Base-by-base conservation (phyloP, 129 eudicot genomes). In the Arctium minus region DNA sequence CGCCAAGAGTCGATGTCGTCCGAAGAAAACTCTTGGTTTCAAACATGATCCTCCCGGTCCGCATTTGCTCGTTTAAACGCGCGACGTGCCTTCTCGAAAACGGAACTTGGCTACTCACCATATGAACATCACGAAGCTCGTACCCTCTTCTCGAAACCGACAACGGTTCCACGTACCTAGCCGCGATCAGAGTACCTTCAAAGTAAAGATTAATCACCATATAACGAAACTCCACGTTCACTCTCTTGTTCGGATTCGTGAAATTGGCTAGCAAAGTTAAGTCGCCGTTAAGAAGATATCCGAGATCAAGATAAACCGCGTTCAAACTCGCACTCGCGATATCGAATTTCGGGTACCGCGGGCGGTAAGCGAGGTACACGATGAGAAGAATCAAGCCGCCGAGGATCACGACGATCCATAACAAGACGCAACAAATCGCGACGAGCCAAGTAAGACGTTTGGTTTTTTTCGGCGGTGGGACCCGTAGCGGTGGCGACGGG, bases 271-370 rank as follows among this genome's bases (percentile, higher is more conserved):
- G 89, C 38, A 96, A 12, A 18, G 92, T 93, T 29, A 93, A 30
- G 74, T 96, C 99, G 0, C 93, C 94, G 30, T 96, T 96, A 9
- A 90, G 90, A 44, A 96, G 88, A 72, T 92, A 92, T 1, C 98
- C 98, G 89, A 92, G 88, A 86, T 96, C 99, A 17, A 96, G 99
- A 84, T 96, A 96, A 33, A 92, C 99, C 0, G 93, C 94, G 17
- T 96, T 96, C 50, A 96, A 84, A 46, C 89, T 88, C 22, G 89
- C 97, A 8, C 84, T 87, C 0, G 94, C 62, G 13, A 96, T 78
- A 78, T 96, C 98, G 64, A 96, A 96, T 70, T 89, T 89, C 1
- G 99, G 99, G 83, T 82, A 85, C 8, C 84, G 89, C 2, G 98
- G 99, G 4, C 91, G 96, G 73, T 73, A 89, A 1, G 90, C 86